These are phyloP conservation scores for Botrytis hyacinthi DNA, from an alignment of 2,329 filamentous ascomycete genomes.

Conservation along the genomic window DNA sequence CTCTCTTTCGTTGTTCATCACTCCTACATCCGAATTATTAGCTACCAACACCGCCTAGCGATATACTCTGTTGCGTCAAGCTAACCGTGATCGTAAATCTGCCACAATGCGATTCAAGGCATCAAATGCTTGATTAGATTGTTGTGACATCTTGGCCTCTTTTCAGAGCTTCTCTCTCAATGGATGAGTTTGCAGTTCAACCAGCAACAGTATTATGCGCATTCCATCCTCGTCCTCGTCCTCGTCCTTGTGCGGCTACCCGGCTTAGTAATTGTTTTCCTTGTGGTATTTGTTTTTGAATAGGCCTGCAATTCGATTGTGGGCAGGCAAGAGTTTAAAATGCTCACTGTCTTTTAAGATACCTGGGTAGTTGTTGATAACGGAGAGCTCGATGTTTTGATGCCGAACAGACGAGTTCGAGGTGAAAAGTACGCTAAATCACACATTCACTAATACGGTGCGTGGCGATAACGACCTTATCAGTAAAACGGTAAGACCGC, in stretches of 20 bases:
- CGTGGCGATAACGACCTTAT: conserved; percentile 12
- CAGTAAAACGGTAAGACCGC: background rate
- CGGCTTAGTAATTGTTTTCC: conserved; percentile 7
- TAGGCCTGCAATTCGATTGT: background rate
- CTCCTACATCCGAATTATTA: conserved; percentile 27
- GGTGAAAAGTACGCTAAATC: conserved; percentile 5
- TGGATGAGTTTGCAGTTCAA: conserved; percentile 15
- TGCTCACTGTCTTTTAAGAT: background rate
- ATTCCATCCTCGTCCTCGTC: conserved; percentile 33
- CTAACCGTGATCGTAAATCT: conserved; percentile 37
- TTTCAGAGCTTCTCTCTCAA: conserved; percentile 22
- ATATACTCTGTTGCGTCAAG: conserved; percentile 26
- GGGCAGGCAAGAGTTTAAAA: background rate
- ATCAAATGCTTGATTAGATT: conserved; percentile 35
- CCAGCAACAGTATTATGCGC: conserved; percentile 28
- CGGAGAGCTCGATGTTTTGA: background rate
- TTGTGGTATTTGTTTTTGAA: background rate
- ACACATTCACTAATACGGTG: background rate
- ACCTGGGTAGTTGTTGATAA: background rate
- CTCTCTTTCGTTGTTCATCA: conserved; percentile 39
- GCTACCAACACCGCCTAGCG: background rate
- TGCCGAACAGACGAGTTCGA: background rate
- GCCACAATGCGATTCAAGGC: conserved; percentile 35
- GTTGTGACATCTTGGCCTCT: conserved; percentile 38
- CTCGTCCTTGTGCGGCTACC: conserved; percentile 22